Evolutionary conservation across 257 asterid genomes (phyloP), one percentile per base, ranked within the genome.

Genomic region (Solanum chilense): DNA sequence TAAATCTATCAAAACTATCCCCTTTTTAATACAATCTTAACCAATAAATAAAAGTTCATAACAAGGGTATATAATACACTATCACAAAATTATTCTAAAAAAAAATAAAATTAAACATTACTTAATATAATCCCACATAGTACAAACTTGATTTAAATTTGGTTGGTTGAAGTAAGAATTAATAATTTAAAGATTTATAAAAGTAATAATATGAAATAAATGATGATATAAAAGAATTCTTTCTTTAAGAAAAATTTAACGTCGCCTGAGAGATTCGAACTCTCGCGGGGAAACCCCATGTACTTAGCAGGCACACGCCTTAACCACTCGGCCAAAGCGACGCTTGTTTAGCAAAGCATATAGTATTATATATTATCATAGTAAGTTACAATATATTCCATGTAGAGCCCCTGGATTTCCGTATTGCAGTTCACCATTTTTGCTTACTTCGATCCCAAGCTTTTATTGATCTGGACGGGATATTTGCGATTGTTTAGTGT

Each of bases 241-340:
- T 52, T 52, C 60, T 52, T 52, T 1, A 52, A 16, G 23, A 52
- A 52, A 9, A 52, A 49, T 1, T 7, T 7, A 91, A 90, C 96
- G 98, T 93, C 95, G 97, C 98, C 98, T 94, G 98, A 94, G 98
- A 95, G 98, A 95, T 94, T 95, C 98, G 97, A 95, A 95, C 98
- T 96, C 98, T 95, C 96, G 98, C 98, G 98, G 99, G 98, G 94
- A 96, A 91, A 93, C 95, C 96, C 98, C 98, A 96, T 94, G 99
- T 56, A 75, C 47, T 45, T 76, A 56, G 73, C 93, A 91, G 93
- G 93, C 92, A 92, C 94, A 92, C 94, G 93, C 93, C 94, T 91
- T 93, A 92, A 93, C 95, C 96, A 93, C 95, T 92, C 96, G 95
- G 95, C 97, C 97, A 94, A 94, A 93, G 93, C 12, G 6, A 52